Percentiles rank a stretch among this genome's conserved stretches.
These are phyloP conservation scores for Hypholoma fasciculare DNA, from an alignment of 768 basidiomycete species.

Conservation along the genomic window DNA sequence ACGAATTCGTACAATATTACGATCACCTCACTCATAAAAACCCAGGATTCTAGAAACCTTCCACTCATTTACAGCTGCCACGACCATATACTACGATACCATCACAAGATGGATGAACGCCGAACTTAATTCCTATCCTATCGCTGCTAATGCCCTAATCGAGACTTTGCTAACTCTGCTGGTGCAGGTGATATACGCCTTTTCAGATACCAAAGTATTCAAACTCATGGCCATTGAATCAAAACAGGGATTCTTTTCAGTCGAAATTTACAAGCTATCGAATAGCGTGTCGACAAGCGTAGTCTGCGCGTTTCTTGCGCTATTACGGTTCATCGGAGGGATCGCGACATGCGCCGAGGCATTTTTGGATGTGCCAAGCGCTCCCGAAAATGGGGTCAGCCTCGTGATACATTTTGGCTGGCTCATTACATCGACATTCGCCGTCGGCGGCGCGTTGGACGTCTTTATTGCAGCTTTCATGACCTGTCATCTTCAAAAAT, in stretches of 20 bases:
- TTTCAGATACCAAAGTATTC: too few species aligned
- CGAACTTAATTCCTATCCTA: conserved; percentile 11
- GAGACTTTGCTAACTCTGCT: conserved; percentile 12
- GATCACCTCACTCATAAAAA: not conserved
- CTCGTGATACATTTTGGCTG: conserved; percentile 12
- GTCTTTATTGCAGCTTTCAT: conserved; percentile 13
- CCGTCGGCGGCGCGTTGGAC: conserved; percentile 13
- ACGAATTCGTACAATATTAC: not conserved
- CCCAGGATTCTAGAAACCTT: not conserved
- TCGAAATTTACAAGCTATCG: conserved; percentile 12
- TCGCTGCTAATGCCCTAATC: conserved; percentile 5
- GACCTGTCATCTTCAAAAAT: conserved; percentile 8
- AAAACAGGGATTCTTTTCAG: conserved; percentile 11
- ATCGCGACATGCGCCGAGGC: conserved; percentile 4
- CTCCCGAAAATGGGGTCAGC: conserved; percentile 7
- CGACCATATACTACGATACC: not conserved
- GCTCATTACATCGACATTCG: conserved; percentile 14
- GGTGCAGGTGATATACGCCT: conserved; percentile 5
- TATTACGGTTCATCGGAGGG: conserved; percentile 14
- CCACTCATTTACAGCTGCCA: not conserved
- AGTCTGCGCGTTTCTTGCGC: conserved; percentile 4
- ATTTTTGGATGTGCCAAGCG: conserved; percentile 14
- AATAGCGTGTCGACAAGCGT: not conserved
- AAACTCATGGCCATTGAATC: too few species aligned
- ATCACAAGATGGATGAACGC: not conserved